Evolutionary conservation across 2,329 filamentous ascomycete genomes (phyloP).

Genomic region (Lasiodiplodia gonubiensis): DNA sequence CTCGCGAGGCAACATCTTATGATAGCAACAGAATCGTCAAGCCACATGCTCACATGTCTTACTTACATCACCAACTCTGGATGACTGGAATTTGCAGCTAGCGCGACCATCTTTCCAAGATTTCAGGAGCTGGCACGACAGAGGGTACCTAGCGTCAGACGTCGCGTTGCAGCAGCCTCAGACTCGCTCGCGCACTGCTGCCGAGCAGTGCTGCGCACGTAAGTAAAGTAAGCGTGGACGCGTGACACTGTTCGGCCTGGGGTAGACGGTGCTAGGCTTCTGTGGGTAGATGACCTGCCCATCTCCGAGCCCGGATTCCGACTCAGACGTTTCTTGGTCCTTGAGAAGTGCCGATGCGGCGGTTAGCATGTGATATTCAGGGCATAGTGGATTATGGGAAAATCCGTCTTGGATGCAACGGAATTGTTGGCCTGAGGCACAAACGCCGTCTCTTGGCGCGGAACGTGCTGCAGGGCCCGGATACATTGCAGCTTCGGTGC

Average conservation of each 20-base stretch:
- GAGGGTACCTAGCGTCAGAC: background rate
- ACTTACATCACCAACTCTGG: background rate
- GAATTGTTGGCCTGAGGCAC: background rate
- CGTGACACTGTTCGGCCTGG: background rate
- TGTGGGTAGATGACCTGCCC: background rate
- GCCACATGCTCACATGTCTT: background rate
- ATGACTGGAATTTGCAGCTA: background rate
- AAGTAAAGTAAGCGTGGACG: background rate
- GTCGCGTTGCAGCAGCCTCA: conserved; percentile 10
- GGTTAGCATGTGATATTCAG: background rate
- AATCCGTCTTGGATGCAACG: background rate
- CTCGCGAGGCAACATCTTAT: background rate
- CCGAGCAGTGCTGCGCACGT: background rate
- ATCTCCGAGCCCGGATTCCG: background rate
- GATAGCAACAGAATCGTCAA: background rate
- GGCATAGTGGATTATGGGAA: background rate
- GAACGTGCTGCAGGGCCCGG: too few relatives aligned
- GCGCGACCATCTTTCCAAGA: background rate
- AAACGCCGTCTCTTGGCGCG: too few relatives aligned
- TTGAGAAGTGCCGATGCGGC: background rate
- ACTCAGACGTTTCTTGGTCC: background rate
- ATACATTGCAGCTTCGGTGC: too few relatives aligned
- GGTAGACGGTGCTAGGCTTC: background rate
- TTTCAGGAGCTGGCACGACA: background rate
- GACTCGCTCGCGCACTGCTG: background rate